Conservation (phyloP, 164 flowering plant genomes). For the Berberis thunbergii region DNA sequence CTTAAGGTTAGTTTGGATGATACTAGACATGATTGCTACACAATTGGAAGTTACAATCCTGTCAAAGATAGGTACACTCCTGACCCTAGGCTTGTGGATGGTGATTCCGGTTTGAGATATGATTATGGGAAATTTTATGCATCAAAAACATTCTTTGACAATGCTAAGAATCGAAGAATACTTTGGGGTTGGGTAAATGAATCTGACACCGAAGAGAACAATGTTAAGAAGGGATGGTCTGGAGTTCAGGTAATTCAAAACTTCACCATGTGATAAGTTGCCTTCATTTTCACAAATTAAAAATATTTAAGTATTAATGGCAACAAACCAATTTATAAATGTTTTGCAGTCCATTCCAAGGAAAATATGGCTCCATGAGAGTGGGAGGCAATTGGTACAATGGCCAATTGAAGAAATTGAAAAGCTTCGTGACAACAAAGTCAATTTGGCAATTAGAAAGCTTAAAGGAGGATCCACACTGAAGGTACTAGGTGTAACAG, state of each 20-base stretch:
- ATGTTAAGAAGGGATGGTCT: conserved; percentile 23
- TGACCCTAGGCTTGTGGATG: conserved; percentile 15
- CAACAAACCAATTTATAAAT: background rate
- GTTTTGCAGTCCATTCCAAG: conserved; percentile 45
- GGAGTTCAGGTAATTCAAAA: conserved; percentile 20
- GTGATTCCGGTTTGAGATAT: conserved; percentile 23
- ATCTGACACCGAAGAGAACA: conserved; percentile 6
- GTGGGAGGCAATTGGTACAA: conserved; percentile 38
- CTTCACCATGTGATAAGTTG: too few species aligned
- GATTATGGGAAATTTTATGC: conserved; percentile 13
- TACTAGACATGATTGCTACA: conserved; percentile 24
- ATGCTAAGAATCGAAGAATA: conserved; percentile 28
- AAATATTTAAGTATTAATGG: background rate
- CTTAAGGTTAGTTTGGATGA: conserved; percentile 20
- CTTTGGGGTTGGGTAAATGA: conserved; percentile 48
- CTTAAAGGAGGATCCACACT: conserved; percentile 19
- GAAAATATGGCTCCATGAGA: conserved; percentile 29
- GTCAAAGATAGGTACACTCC: conserved; percentile 4
- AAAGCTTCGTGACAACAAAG: conserved; percentile 15
- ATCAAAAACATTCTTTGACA: conserved; percentile 18
- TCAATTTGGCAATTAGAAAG: background rate
- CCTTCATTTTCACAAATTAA: background rate
- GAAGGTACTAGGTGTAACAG: conserved; percentile 26
- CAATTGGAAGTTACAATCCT: conserved; percentile 30
- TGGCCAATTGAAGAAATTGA: conserved; percentile 53